Percentiles rank a stretch among this genome's conserved stretches.
phyloP scores from a whole-genome alignment of 305 asterid species.

The Solanum hybrid region DNA sequence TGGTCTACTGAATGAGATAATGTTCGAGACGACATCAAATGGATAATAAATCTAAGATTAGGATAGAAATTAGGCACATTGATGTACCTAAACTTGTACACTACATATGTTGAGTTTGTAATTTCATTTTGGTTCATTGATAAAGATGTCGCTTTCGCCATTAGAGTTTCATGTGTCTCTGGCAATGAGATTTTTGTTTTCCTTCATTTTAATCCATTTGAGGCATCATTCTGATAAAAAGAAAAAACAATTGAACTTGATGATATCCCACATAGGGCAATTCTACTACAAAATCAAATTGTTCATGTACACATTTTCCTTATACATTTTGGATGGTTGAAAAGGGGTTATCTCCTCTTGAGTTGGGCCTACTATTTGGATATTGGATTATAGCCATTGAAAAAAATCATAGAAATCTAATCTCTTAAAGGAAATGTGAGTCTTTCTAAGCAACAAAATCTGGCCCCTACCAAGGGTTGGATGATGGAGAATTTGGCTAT shows the following conservation, averaged over 20 bases:
- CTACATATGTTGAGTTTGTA: neutral
- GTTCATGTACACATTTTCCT: neutral
- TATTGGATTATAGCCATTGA: conserved; percentile 1
- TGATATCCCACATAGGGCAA: neutral
- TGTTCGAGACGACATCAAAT: neutral
- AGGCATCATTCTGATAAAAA: neutral
- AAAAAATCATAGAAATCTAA: neutral
- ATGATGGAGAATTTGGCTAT: neutral
- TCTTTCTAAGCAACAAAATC: neutral
- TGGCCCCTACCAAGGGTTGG: neutral
- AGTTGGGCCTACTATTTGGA: neutral
- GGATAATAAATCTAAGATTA: neutral
- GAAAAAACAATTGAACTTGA: neutral
- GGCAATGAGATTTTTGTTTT: neutral
- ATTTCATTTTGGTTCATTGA: neutral
- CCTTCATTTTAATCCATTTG: neutral
- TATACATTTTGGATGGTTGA: neutral
- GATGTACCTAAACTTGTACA: neutral
- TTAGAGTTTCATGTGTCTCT: neutral
- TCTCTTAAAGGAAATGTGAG: neutral
- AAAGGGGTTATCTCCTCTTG: neutral
- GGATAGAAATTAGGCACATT: neutral
- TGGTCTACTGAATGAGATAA: neutral
- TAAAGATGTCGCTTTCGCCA: neutral
- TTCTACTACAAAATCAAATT: neutral